A percentile compares a stretch with the other conserved stretches of the same genome.
phyloP scores from a whole-genome alignment of 73 alveolate species.

The Tetrahymena thermophila region DNA sequence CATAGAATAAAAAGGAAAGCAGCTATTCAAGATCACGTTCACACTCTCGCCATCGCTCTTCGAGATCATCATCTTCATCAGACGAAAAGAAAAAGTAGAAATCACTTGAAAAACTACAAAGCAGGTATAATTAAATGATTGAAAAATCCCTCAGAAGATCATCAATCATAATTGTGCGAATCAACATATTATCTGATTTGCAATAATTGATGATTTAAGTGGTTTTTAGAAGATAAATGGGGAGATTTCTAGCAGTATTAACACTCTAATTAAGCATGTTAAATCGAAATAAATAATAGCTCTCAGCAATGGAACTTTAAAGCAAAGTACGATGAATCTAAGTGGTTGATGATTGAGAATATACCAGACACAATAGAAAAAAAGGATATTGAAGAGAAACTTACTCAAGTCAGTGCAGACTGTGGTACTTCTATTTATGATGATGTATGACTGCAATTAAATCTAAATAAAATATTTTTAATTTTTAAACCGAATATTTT shows the following conservation, averaged over 20 bases:
- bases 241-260: not conserved
- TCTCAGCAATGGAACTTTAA: not conserved
- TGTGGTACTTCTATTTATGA: not conserved
- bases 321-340: not conserved
- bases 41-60: not conserved
- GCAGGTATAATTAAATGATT: not conserved
- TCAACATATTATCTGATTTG: not conserved
- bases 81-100: not conserved
- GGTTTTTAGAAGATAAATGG: not conserved
- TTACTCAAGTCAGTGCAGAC: not conserved
- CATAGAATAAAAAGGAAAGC: not conserved
- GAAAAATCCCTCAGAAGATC: not conserved
- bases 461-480: not conserved
- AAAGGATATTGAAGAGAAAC: not conserved
- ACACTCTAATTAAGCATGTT: not conserved
- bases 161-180: not conserved
- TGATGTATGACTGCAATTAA: not conserved
- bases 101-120: not conserved
- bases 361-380: not conserved
- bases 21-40: not conserved
- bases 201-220: not conserved
- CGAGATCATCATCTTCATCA: not conserved
- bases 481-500: too few relatives aligned
- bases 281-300: not conserved
- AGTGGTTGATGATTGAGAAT: constrained; percentile 1